phyloP scores from a whole-genome alignment of 2,329 filamentous ascomycete genomes.

The Aspergillus pseudoviridinutans region DNA sequence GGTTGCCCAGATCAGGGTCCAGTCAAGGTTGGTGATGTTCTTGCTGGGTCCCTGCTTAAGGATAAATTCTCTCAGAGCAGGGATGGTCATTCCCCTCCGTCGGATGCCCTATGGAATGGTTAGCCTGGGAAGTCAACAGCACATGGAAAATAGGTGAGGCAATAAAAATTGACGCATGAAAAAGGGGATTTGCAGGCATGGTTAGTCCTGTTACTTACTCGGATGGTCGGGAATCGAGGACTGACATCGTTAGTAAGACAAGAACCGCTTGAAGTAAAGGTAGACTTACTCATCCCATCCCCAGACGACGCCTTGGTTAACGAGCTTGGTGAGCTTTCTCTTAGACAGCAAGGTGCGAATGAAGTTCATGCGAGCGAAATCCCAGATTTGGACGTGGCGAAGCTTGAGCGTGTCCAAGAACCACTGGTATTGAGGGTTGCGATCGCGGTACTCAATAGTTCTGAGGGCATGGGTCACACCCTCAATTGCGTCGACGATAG shows the following conservation, averaged over 20 bases:
- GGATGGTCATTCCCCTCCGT: constrained; percentile 48
- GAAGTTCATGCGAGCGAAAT: constrained; percentile 52
- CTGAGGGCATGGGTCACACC: constrained; percentile 62
- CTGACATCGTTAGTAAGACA: not conserved
- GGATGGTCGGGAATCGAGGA: constrained; percentile 49
- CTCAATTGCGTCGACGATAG: constrained; percentile 60
- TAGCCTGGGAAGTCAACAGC: not conserved
- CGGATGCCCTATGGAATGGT: constrained; percentile 35
- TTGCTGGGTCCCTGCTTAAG: constrained; percentile 48
- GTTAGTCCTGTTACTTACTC: constrained; percentile 11
- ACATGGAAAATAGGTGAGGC: not conserved
- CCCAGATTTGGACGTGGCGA: constrained; percentile 47
- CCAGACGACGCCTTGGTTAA: constrained; percentile 46
- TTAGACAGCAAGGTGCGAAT: constrained; percentile 49
- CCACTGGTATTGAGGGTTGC: constrained; percentile 51
- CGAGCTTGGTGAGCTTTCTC: constrained; percentile 49
- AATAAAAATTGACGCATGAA: not conserved
- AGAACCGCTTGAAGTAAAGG: no score
- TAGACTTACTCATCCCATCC: constrained; percentile 44
- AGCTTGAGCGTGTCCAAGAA: constrained; percentile 47
- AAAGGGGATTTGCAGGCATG: not conserved
- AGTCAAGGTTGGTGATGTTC: constrained; percentile 48
- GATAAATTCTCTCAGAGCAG: constrained; percentile 48
- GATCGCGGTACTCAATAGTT: constrained; percentile 58
- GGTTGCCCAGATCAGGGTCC: constrained; percentile 47